Evolutionary conservation across 306 rosid species (phyloP), one percentile per base, ranked within the genome.

Genomic region (Macrotyloma uniflorum): DNA sequence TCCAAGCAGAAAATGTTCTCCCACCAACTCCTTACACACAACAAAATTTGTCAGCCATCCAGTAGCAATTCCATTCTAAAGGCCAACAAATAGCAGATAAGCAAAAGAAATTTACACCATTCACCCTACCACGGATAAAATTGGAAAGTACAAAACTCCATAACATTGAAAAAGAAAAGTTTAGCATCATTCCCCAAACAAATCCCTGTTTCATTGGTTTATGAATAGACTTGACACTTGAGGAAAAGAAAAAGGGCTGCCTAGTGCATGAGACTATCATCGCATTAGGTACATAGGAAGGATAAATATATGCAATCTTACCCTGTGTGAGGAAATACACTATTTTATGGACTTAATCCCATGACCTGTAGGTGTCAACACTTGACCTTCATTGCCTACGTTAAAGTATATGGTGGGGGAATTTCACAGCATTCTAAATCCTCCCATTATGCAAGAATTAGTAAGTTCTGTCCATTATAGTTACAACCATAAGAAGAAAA

Each of bases 71-170:
- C 50, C 18, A 49, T 8, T 53, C 38, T 26, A 23, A 16, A 15
- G 33, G 16, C 66, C 18, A 71, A 16, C 11, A 3, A 62, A 62
- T 72, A 42, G 58, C 43, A 65, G 51, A 64, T n/a, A 32, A 32
- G 24, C 14, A 32, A 6, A 38, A 72, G 22, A 63, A 33, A 40
- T 54, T 32, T 8, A 43, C 18, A 40, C 22, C 47, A 47, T 1
- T 1, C 3, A 18, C 26, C 45, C 23, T 54, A 80, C 26, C 42
- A 65, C 22, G 8, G 8, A 75, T 33, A 67, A 33, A 36, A 2
- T 20, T 42, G n/a, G n/a, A 54, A 64, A 55, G 70, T 54, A 74
- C 30, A 66, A 80, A 30, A 43, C 75, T 55, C 26, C 74, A 45
- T 53, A 40, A 42, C 74, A 63, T 24, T 24, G 65, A 38, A 9